phyloP scores from a whole-genome alignment of 371 early-diverging fungal genomes.

The Mortierella sp. region DNA sequence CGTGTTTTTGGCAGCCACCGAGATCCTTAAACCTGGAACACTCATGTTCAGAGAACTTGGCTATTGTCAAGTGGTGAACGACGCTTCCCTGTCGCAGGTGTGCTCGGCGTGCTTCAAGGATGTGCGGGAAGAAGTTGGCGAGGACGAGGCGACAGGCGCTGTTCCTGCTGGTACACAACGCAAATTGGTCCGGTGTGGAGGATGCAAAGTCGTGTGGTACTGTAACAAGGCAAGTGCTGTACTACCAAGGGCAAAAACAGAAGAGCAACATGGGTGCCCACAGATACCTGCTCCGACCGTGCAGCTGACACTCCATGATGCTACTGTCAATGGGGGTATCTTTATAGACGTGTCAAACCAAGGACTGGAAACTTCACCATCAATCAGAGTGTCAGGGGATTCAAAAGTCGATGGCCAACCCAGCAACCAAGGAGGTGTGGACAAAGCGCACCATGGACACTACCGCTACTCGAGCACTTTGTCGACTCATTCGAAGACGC shows the following conservation, averaged over 20 bases:
- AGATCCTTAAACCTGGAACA: slow-evolving; percentile 23
- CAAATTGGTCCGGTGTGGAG: slow-evolving; percentile 43
- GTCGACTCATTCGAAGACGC: slow-evolving; percentile 38
- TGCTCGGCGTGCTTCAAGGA: slow-evolving; percentile 49
- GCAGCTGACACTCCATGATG: not conserved
- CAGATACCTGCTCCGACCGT: not conserved
- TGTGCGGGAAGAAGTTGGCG: slow-evolving; percentile 40
- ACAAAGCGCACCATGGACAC: slow-evolving; percentile 38
- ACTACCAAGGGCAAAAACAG: too few species aligned
- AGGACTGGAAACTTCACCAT: slow-evolving; percentile 51
- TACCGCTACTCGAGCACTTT: slow-evolving; percentile 30
- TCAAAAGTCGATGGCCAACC: slow-evolving; percentile 31
- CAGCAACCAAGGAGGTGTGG: slow-evolving; percentile 36
- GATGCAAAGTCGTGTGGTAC: slow-evolving; percentile 46
- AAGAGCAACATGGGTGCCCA: too few species aligned
- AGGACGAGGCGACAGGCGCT: slow-evolving; percentile 19
- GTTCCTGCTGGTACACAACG: slow-evolving; percentile 36
- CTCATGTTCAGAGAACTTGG: slow-evolving; percentile 45
- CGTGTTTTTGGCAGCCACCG: slow-evolving; percentile 21
- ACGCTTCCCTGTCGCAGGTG: slow-evolving; percentile 33
- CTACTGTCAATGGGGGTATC: not conserved
- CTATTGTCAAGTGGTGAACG: slow-evolving; percentile 42
- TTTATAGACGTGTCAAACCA: slow-evolving; percentile 40
- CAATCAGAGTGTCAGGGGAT: slow-evolving; percentile 49
- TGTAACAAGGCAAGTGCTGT: slow-evolving; percentile 49